Percentiles rank a stretch among this genome's conserved stretches.
phyloP scores from a whole-genome alignment of 768 basidiomycete genomes.

The Cytidiella melzeri region DNA sequence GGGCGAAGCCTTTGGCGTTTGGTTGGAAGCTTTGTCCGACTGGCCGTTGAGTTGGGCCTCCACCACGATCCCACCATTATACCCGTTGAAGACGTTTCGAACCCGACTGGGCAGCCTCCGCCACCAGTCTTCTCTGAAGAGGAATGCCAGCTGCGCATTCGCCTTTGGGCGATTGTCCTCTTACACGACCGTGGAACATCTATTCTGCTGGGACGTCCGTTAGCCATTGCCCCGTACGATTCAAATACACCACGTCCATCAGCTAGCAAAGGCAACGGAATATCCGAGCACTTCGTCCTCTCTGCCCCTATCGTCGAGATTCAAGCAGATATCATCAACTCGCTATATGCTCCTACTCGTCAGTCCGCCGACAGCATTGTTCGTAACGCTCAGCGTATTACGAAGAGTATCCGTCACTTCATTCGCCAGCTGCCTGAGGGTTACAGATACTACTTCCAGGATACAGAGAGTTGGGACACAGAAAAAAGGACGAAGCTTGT shows the following conservation, averaged over 20 bases:
- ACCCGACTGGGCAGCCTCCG: neutral
- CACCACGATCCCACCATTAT: conserved; percentile 80
- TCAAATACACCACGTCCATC: conserved; percentile 73
- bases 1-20: conserved; percentile 87
- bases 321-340: conserved; percentile 86
- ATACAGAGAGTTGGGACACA: conserved; percentile 66
- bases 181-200: conserved; percentile 87
- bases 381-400: conserved; percentile 73
- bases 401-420: conserved; percentile 70
- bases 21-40: conserved; percentile 76
- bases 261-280: conserved; percentile 44
- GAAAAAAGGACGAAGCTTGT: conserved; percentile 64
- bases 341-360: conserved; percentile 71
- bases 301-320: conserved; percentile 76
- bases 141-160: conserved; percentile 73
- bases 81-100: conserved; percentile 7
- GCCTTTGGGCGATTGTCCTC: conserved; percentile 80
- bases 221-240: conserved; percentile 78
- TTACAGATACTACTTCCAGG: conserved; percentile 73
- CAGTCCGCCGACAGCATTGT: conserved; percentile 66
- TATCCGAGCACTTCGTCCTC: conserved; percentile 75
- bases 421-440: conserved; percentile 60
- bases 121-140: conserved; percentile 57
- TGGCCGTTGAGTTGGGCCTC: conserved; percentile 77
- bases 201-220: conserved; percentile 78